Evolutionary conservation across 2,329 filamentous ascomycete genomes (phyloP), one percentile per base, ranked within the genome.

Genomic region (Exophiala aquamarina): DNA sequence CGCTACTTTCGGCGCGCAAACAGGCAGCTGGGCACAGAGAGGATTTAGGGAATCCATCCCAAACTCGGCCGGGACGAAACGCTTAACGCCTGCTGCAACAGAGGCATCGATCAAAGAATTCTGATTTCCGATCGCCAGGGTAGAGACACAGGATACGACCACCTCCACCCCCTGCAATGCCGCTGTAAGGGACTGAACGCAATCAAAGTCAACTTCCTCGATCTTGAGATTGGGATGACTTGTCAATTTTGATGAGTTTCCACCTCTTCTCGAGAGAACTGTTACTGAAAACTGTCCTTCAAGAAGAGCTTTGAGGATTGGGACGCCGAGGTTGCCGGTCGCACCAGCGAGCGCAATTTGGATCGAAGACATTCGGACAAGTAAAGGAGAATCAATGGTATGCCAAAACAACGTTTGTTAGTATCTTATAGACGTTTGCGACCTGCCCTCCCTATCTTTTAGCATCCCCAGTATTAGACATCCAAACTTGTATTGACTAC

Each of bases 51-150:
- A 35, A 39, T 55, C 49, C 14, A 44, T 42, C 23, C 64, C 63
- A 34, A 60, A 68, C 41, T 67, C 65, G 0, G 65, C 63, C 4
- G 65, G 65, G 3, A 66, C 45, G 38, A 57, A 63, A 3, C 62
- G 58, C 33, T 54, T 50, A 2, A 66, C 61, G 0, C 58, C 56
- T 2, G 60, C 57, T 4, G 50, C 54, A 3, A 52, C 49, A 11
- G 61, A 54, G 32, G 62, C 63, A 18, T 66, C 62, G n/a, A 65
- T 50, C 10, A 66, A 29, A 2, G 28, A 2, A 19, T 47, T 42
- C 28, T 47, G 44, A 14, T 2, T 14, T 3, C 38, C 44, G 9
- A 47, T 47, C 13, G 44, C 37, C 6, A 42, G 19, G 3, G 44
- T 47, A 29, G 50, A 34, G 15, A 50, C 14, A 19, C 28, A 28